These are phyloP conservation scores for Saccharomyces hybrid DNA, from an alignment of 1,139 yeast genomes.

Conservation along the genomic window DNA sequence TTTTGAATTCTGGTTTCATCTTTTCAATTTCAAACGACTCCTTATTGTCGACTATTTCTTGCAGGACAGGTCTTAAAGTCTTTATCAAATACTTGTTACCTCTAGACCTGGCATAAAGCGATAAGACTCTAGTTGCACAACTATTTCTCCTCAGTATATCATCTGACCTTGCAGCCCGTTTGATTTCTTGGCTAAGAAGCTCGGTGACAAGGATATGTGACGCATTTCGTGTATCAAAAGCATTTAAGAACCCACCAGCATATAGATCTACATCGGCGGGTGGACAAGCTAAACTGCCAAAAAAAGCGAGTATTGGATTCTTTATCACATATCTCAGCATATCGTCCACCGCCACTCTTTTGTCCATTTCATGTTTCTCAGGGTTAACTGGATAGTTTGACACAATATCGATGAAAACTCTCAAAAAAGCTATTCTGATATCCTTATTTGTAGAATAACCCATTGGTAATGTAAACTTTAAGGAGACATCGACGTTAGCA, in stretches of 20 bases:
- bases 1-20: constrained; percentile 33
- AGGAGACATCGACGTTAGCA: constrained; percentile 73
- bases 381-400: constrained; percentile 32
- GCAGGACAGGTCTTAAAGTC: constrained; percentile 48
- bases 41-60: constrained; percentile 43
- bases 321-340: constrained; percentile 15
- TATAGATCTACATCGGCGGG: constrained; percentile 64
- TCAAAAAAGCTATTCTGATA: constrained; percentile 63
- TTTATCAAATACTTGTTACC: constrained; percentile 51
- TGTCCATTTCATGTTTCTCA: constrained; percentile 28
- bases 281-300: constrained; percentile 43
- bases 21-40: constrained; percentile 65
- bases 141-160: constrained; percentile 76
- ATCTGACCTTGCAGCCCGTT: constrained; percentile 50
- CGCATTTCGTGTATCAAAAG: constrained; percentile 47
- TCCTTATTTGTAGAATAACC: constrained; percentile 65
- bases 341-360: constrained; percentile 26
- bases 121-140: constrained; percentile 68
- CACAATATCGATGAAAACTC: constrained; percentile 66
- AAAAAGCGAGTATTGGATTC: constrained; percentile 31
- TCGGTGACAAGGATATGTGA: constrained; percentile 50
- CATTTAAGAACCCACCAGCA: constrained; percentile 58
- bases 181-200: constrained; percentile 57
- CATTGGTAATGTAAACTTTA: constrained; percentile 66
- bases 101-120: constrained; percentile 58